Evolutionary conservation across 164 flowering plant genomes (phyloP).

Genomic region (Paratinospora sagittata): DNA sequence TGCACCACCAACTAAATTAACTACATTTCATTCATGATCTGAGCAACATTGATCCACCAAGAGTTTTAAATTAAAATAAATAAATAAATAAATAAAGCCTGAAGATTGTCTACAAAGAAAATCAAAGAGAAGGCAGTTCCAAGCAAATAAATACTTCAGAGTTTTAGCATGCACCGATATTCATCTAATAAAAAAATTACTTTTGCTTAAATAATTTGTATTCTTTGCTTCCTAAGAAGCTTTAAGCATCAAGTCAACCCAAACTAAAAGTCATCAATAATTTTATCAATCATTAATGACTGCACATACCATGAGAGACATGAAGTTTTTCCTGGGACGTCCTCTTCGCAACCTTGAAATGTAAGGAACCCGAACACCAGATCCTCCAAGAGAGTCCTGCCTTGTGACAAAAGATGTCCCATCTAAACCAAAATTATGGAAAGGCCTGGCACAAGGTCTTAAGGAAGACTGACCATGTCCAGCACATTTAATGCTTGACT

Average conservation of each 20-base stretch:
- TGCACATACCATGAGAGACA: constrained; percentile 65
- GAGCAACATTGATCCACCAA: background rate
- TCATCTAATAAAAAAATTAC: background rate
- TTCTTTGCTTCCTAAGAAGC: constrained; percentile 2
- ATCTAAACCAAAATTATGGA: constrained; percentile 26
- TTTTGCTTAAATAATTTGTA: background rate
- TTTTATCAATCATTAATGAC: background rate
- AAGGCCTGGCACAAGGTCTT: constrained; percentile 27
- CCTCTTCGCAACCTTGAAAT: constrained; percentile 76
- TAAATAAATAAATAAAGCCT: background rate
- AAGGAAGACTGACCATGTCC: constrained; percentile 26
- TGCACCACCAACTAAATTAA: background rate
- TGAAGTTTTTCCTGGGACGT: constrained; percentile 76
- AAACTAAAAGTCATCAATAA: background rate
- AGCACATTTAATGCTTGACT: constrained; percentile 27
- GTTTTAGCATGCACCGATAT: background rate
- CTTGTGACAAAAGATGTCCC: constrained; percentile 41
- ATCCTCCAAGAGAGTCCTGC: constrained; percentile 75
- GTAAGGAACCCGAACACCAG: constrained; percentile 76
- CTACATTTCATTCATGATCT: background rate
- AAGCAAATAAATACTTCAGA: background rate
- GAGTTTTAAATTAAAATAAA: background rate
- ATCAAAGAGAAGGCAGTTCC: background rate
- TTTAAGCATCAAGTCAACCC: background rate
- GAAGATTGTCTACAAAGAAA: background rate